Evolutionary conservation across 225 moss, liverwort and hornwort genomes (phyloP).

Genomic region (Polytrichum formosum): DNA sequence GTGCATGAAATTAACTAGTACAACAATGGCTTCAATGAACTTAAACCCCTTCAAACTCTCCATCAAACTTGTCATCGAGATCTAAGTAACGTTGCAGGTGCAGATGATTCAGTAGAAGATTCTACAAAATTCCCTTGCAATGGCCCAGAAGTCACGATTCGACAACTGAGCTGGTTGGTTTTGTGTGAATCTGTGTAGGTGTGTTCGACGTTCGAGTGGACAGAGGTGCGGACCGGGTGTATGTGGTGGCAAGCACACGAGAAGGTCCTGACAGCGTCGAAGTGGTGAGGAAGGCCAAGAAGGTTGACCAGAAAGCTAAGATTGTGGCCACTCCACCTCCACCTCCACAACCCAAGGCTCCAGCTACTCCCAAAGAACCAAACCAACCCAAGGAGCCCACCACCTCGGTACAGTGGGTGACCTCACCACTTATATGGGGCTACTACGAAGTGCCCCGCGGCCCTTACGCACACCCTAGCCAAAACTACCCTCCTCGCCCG

Average conservation of each 20-base stretch:
- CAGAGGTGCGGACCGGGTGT: constrained; percentile 11
- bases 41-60: too few species aligned
- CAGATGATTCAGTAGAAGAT: too few species aligned
- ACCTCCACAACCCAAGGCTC: too few species aligned
- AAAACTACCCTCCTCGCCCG: too few species aligned
- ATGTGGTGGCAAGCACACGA: constrained; percentile 8
- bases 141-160: not conserved
- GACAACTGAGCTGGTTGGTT: not conserved
- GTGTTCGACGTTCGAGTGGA: constrained; percentile 23
- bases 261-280: constrained; percentile 13
- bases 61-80: too few species aligned
- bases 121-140: not conserved
- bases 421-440: not conserved
- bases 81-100: too few species aligned
- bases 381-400: not conserved
- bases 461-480: too few species aligned
- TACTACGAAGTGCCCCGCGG: not conserved
- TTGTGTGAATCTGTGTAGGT: constrained; percentile 10
- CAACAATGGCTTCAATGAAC: too few species aligned
- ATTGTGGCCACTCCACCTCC: constrained; percentile 5
- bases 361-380: not conserved
- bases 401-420: not conserved
- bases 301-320: constrained; percentile 10
- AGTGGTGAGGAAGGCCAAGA: constrained; percentile 23
- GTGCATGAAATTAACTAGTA: too few species aligned